Evolutionary conservation across 1,139 yeast species (phyloP), one percentile per base, ranked within the genome.

Genomic region (Candida freyschussii): DNA sequence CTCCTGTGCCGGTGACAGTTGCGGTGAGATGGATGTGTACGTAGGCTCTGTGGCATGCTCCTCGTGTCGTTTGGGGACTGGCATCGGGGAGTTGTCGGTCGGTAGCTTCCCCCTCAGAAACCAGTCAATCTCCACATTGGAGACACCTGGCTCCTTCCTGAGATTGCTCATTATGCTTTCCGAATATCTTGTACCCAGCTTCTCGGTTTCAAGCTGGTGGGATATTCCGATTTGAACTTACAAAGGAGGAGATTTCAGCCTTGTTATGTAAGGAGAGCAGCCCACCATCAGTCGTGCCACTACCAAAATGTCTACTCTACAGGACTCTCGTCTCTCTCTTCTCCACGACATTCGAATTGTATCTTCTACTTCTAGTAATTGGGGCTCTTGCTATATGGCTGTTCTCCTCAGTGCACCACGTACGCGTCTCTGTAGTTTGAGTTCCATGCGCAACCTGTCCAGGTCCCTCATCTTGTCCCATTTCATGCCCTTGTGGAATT

Each of bases 91-190:
- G 6, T 32, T 26, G 17, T 21, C 24, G 13, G 32, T 47, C 12
- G 61, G 47, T 13, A 56, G 58, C 24, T 42, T 38, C 5, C 55
- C 58, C 36, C 76, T 56, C 13, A 74, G 55, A 39, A 74, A 62
- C 79, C 78, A 74, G 44, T 71, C 58, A 16, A 55, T 43, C 29
- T 57, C 53, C 13, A 31, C 34, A 24, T 42, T 38, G 21, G 44
- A 41, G 14, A 34, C 40, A 7, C 37, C 39, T 2, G 24, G 12
- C 20, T 21, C 27, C 18, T 21, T 29, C 7, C 21, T 13, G 9
- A 13, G 13, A 16, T 12, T 11, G 12, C n/a, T n/a, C n/a, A n/a
- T n/a, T n/a, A n/a, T n/a, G n/a, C n/a, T n/a, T n/a, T n/a, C n/a
- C n/a, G n/a, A n/a, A n/a, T n/a, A n/a, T n/a, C n/a, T n/a, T n/a